A percentile compares a stretch with the other conserved stretches of the same genome.
These are phyloP conservation scores for Lactuca saligna DNA, from an alignment of 129 eudicot genomes.

Conservation along the genomic window DNA sequence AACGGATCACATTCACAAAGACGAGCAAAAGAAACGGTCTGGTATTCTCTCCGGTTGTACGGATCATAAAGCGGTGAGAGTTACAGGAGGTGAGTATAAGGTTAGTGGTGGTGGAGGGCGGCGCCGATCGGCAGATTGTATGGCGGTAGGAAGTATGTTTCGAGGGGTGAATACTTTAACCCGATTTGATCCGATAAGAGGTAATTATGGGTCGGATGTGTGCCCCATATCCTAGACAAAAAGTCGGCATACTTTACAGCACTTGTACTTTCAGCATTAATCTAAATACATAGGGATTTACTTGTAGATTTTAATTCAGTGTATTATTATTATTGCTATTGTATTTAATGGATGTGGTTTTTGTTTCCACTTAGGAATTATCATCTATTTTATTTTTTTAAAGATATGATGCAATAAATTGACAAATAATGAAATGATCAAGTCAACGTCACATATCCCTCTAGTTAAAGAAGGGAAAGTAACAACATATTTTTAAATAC, in stretches of 20 bases:
- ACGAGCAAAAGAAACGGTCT: conserved; percentile 36
- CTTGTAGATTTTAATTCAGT: not conserved
- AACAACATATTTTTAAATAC: no score
- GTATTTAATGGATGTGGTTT: no score
- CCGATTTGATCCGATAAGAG: conserved; percentile 29
- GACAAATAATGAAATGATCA: not conserved
- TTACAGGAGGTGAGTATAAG: conserved; percentile 47
- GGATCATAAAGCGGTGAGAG: conserved; percentile 69
- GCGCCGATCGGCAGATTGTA: conserved; percentile 33
- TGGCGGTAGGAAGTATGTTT: conserved; percentile 43
- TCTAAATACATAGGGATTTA: conserved; percentile 21
- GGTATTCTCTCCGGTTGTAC: conserved; percentile 63
- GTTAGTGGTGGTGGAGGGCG: conserved; percentile 28
- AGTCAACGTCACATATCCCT: no score
- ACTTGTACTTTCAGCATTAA: conserved; percentile 39
- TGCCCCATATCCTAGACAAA: conserved; percentile 26
- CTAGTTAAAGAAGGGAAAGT: no score
- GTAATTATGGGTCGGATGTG: conserved; percentile 27
- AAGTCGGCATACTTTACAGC: conserved; percentile 24
- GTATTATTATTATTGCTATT: not conserved
- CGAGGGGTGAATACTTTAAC: conserved; percentile 42
- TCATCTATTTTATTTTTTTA: not conserved
- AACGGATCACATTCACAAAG: conserved; percentile 32
- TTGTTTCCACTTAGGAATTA: not conserved
- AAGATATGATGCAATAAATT: not conserved